phyloP scores from a whole-genome alignment of 352 stramenopile genomes.

The Pythium volutum region DNA sequence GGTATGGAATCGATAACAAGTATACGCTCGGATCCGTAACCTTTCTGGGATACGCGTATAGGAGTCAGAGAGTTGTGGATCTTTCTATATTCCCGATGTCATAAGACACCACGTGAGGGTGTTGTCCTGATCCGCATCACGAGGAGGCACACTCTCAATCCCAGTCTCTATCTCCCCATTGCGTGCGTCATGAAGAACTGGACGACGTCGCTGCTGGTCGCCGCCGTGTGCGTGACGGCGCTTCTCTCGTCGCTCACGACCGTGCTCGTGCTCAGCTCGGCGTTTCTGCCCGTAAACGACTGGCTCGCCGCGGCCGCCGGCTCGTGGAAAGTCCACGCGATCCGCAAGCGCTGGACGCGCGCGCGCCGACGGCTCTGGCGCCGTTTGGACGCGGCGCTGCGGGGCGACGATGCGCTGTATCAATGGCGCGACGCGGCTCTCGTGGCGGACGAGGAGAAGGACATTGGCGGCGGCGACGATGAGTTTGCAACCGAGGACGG shows the following conservation, averaged over 20 bases:
- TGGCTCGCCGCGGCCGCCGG: slow-evolving; percentile 13
- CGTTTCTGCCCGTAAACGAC: slow-evolving; percentile 17
- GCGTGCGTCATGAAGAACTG: slow-evolving; percentile 17
- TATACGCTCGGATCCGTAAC: background rate
- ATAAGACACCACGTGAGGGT: slow-evolving; percentile 8
- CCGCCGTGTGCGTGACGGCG: slow-evolving; percentile 16
- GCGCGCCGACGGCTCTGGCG: slow-evolving; percentile 13
- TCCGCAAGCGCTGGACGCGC: slow-evolving; percentile 9
- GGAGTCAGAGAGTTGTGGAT: slow-evolving; percentile 6
- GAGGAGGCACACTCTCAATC: slow-evolving; percentile 1
- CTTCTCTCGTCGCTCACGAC: slow-evolving; percentile 17
- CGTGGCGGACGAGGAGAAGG: background rate
- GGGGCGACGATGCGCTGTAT: slow-evolving; percentile 1
- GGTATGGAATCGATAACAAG: background rate
- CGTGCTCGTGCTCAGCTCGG: slow-evolving; percentile 20
- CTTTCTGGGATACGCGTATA: background rate
- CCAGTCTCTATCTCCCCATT: background rate
- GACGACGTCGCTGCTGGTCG: slow-evolving; percentile 15
- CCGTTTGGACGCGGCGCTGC: slow-evolving; percentile 16
- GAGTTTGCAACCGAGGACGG: slow-evolving; percentile 1
- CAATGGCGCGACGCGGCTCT: background rate
- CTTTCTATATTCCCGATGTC: slow-evolving; percentile 30
- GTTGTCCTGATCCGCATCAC: slow-evolving; percentile 4
- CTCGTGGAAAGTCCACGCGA: slow-evolving; percentile 3
- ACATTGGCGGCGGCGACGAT: background rate